phyloP scores from a whole-genome alignment of 1,284 basidiomycete species.

The Taiwanofungus camphoratus region DNA sequence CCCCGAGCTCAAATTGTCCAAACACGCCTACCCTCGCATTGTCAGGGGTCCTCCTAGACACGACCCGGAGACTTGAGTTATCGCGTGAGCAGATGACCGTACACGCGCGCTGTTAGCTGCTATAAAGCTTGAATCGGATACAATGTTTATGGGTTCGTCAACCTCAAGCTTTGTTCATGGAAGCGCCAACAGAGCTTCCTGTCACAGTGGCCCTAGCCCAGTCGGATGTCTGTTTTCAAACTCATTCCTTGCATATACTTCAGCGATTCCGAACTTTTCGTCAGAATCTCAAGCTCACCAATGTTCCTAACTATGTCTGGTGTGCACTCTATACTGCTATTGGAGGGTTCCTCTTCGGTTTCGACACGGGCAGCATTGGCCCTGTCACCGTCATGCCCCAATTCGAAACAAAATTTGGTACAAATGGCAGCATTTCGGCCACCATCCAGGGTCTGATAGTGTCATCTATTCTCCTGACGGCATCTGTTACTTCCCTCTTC shows the following conservation, averaged over 20 bases:
- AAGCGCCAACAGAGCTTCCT: not conserved
- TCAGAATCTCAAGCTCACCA: not conserved
- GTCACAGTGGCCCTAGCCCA: no score
- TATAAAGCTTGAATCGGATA: no score
- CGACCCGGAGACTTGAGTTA: no score
- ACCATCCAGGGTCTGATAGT: conserved; percentile 38
- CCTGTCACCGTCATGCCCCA: conserved; percentile 41
- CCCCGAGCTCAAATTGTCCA: no score
- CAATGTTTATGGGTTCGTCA: no score
- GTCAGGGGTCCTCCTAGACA: no score
- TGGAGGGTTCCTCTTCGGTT: conserved; percentile 35
- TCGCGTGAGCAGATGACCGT: no score
- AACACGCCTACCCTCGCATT: no score
- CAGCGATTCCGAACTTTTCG: not conserved
- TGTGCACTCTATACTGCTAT: conserved; percentile 29
- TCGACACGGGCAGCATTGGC: conserved; percentile 40
- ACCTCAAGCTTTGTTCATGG: not conserved
- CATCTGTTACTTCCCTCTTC: conserved; percentile 36
- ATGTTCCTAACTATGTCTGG: conserved; percentile 24
- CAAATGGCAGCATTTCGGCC: conserved; percentile 24
- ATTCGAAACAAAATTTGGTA: conserved; percentile 32
- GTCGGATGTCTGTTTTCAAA: not conserved
- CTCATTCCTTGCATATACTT: not conserved
- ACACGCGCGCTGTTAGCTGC: no score
- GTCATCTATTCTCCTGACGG: conserved; percentile 42